A percentile compares a stretch with the other conserved stretches of the same genome.
Conservation (phyloP, 495 filamentous ascomycete genomes). For the Jackrogersella minutella region DNA sequence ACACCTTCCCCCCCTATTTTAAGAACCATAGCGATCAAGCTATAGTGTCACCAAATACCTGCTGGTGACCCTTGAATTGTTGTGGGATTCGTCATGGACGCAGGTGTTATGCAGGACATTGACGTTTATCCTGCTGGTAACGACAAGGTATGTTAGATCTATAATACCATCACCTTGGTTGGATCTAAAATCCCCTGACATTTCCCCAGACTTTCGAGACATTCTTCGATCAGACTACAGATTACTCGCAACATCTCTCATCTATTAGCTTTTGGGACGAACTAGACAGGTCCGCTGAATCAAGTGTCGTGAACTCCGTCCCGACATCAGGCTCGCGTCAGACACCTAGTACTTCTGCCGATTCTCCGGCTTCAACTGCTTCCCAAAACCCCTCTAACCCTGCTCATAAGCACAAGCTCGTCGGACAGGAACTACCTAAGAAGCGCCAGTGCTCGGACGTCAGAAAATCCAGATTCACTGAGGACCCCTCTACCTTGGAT, state of each 20-base stretch:
- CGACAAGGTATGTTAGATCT: slow-evolving; percentile 35
- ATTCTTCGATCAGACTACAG: slow-evolving; percentile 46
- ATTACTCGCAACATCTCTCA: slow-evolving; percentile 44
- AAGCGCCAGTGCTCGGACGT: slow-evolving; percentile 46
- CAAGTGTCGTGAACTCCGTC: slow-evolving; percentile 44
- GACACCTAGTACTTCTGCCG: slow-evolving; percentile 41
- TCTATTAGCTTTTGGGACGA: slow-evolving; percentile 48
- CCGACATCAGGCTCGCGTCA: slow-evolving; percentile 41
- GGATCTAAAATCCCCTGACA: slow-evolving; percentile 33
- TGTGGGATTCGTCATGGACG: slow-evolving; percentile 48
- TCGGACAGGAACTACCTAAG: slow-evolving; percentile 40
- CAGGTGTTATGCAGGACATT: slow-evolving; percentile 50
- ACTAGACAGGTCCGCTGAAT: slow-evolving; percentile 44
- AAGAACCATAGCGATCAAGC: slow-evolving; percentile 28
- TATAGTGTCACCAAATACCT: slow-evolving; percentile 38
- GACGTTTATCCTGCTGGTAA: slow-evolving; percentile 47
- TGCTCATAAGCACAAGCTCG: slow-evolving; percentile 45
- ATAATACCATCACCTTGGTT: slow-evolving; percentile 1
- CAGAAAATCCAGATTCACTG: slow-evolving; percentile 33
- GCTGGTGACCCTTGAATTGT: slow-evolving; percentile 38
- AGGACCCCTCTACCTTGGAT: slow-evolving; percentile 44
- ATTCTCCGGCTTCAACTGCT: slow-evolving; percentile 36
- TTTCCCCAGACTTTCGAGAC: slow-evolving; percentile 41
- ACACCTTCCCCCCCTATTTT: slow-evolving; percentile 13
- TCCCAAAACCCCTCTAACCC: slow-evolving; percentile 34